These are phyloP conservation scores for Rutidosis leptorrhynchoides DNA, from an alignment of 129 eudicot species.

Conservation along the genomic window DNA sequence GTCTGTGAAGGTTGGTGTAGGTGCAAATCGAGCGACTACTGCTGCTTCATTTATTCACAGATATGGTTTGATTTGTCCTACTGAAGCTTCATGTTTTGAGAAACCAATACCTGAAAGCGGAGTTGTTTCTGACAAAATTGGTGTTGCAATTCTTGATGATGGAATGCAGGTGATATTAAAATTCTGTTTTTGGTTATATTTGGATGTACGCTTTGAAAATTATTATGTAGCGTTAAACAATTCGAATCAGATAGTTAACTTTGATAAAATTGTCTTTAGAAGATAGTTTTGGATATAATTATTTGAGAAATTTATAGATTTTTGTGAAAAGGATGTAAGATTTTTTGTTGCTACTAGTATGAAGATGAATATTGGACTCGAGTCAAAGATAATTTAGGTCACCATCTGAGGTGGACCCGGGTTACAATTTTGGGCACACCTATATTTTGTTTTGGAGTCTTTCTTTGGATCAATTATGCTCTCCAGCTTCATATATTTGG, in stretches of 20 bases:
- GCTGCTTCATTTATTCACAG: constrained; percentile 51
- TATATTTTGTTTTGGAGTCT: not conserved
- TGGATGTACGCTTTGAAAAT: not conserved
- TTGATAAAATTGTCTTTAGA: not conserved
- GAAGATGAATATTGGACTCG: not conserved
- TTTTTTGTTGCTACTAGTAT: not conserved
- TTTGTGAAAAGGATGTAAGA: not conserved
- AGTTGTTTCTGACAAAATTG: constrained; percentile 40
- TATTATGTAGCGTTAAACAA: not conserved
- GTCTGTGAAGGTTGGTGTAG: constrained; percentile 61
- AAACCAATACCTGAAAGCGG: constrained; percentile 18
- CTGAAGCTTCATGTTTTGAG: constrained; percentile 13
- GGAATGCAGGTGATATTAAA: constrained; percentile 82
- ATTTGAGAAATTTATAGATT: not conserved
- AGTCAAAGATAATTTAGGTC: not conserved
- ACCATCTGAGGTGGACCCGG: not conserved
- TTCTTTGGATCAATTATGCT: not conserved
- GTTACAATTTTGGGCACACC: not conserved
- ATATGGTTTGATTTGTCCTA: constrained; percentile 38
- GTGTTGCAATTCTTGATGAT: constrained; percentile 74
- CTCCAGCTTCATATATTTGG: not conserved
- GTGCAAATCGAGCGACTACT: constrained; percentile 63
- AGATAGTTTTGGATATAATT: not conserved
- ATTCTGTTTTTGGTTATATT: not conserved
- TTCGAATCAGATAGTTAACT: not conserved